These are phyloP conservation scores for Tetracentron sinense DNA, from an alignment of 164 flowering plant genomes.

Conservation along the genomic window DNA sequence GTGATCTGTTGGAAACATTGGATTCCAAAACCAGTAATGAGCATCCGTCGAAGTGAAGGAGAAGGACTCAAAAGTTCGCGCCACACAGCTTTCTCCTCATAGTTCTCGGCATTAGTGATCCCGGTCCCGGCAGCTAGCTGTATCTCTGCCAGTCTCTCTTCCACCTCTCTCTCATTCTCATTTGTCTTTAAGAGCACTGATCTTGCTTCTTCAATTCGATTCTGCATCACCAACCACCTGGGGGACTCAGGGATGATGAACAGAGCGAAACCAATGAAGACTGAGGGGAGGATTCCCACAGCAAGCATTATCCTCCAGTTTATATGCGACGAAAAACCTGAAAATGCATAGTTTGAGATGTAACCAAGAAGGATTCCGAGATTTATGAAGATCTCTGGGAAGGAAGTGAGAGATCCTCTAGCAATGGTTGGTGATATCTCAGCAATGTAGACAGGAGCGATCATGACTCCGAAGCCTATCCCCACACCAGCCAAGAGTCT, in stretches of 20 bases:
- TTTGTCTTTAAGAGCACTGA: constrained; percentile 30
- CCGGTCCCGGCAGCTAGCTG: constrained; percentile 25
- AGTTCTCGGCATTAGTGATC: constrained; percentile 9
- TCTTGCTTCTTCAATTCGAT: constrained; percentile 34
- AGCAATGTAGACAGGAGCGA: constrained; percentile 37
- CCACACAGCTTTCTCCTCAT: constrained; percentile 33
- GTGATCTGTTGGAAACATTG: constrained; percentile 44
- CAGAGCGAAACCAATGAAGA: constrained; percentile 28
- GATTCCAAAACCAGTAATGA: constrained; percentile 43
- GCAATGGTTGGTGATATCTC: constrained; percentile 35
- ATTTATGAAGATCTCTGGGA: constrained; percentile 39
- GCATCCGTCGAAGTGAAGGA: constrained; percentile 33
- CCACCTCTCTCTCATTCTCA: constrained; percentile 25
- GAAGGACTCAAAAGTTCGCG: constrained; percentile 34
- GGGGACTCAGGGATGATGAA: constrained; percentile 47
- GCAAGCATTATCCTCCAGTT: constrained; percentile 43
- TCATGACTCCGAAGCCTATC: constrained; percentile 40
- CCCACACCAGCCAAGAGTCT: constrained; percentile 38
- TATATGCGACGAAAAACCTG: constrained; percentile 25
- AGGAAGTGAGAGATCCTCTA: constrained; percentile 42
- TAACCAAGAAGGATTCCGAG: constrained; percentile 45
- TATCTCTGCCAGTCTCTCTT: constrained; percentile 32
- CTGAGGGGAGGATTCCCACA: constrained; percentile 36
- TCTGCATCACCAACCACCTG: constrained; percentile 41
- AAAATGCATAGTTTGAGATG: constrained; percentile 34